phyloP scores from a whole-genome alignment of 2,329 filamentous ascomycete genomes.

The Diaporthe ampelina region DNA sequence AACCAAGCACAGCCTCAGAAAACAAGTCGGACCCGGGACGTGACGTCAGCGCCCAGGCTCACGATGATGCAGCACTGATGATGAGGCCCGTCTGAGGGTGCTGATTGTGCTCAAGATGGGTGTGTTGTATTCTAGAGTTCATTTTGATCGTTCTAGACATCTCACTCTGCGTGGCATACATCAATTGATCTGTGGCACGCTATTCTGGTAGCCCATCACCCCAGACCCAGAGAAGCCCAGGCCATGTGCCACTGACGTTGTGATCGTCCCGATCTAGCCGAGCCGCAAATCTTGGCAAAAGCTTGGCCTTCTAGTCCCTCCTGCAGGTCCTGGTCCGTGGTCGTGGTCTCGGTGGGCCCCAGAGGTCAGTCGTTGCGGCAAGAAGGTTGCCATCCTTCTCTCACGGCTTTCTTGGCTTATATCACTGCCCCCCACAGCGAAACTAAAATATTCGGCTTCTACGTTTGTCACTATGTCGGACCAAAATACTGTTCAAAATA shows the following conservation, averaged over 20 bases:
- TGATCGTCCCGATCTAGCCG: constrained; percentile 12
- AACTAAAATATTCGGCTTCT: neutral
- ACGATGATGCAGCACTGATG: constrained; percentile 27
- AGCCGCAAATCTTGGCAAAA: constrained; percentile 43
- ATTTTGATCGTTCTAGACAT: neutral
- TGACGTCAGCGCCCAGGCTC: constrained; percentile 27
- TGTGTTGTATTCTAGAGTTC: neutral
- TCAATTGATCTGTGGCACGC: neutral
- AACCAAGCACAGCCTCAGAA: constrained; percentile 15
- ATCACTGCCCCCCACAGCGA: constrained; percentile 15
- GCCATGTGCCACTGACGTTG: constrained; percentile 40
- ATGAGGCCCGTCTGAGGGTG: neutral
- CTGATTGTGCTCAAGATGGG: neutral
- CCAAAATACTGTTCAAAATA: constrained; percentile 36
- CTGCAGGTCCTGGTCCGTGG: constrained; percentile 22
- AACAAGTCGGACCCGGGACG: neutral
- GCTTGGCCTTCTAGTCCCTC: constrained; percentile 39
- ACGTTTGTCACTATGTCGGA: constrained; percentile 14
- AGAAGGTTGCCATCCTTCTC: neutral
- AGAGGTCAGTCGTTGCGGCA: constrained; percentile 9
- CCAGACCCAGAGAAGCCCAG: constrained; percentile 25
- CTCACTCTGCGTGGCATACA: neutral
- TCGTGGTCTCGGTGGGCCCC: constrained; percentile 18
- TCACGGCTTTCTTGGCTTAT: constrained; percentile 1
- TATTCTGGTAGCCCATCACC: neutral